Conservation (phyloP, 352 stramenopile species). For the Pythium aquatile region DNA sequence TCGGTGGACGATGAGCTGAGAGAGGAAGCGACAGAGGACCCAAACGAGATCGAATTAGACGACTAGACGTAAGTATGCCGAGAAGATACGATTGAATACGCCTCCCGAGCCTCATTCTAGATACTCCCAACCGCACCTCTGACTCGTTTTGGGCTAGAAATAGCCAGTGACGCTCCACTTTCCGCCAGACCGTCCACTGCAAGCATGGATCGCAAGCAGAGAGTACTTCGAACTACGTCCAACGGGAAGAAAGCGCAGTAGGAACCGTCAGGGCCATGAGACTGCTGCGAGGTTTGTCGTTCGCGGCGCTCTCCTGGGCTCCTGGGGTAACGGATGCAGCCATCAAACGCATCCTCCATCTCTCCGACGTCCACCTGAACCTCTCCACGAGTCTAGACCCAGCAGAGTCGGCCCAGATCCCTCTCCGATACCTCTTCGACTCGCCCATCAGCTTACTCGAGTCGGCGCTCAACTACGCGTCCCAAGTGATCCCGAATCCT, state of each 20-base stretch:
- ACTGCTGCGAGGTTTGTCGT: background rate
- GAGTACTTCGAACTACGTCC: no score
- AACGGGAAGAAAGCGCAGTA: background rate
- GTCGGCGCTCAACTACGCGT: conserved; percentile 66
- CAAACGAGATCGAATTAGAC: conserved; percentile 31
- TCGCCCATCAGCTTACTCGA: conserved; percentile 58
- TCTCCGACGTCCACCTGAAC: conserved; percentile 87
- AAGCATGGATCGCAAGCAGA: background rate
- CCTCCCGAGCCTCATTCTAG: background rate
- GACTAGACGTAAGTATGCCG: background rate
- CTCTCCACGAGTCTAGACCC: conserved; percentile 45
- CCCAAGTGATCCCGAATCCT: conserved; percentile 49
- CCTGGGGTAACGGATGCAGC: background rate
- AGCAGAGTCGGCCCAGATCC: conserved; percentile 34
- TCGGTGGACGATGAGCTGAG: background rate
- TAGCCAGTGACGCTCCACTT: background rate
- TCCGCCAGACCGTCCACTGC: background rate
- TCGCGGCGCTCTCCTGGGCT: background rate
- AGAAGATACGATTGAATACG: background rate
- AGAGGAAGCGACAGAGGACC: conserved; percentile 9
- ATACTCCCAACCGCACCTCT: background rate
- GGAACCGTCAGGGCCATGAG: background rate
- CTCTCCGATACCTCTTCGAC: conserved; percentile 55
- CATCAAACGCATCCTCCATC: conserved; percentile 67
- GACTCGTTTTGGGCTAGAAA: conserved; percentile 1